Evolutionary conservation across 768 basidiomycete genomes (phyloP).

Genomic region (Omphalotus guepiniiformis): DNA sequence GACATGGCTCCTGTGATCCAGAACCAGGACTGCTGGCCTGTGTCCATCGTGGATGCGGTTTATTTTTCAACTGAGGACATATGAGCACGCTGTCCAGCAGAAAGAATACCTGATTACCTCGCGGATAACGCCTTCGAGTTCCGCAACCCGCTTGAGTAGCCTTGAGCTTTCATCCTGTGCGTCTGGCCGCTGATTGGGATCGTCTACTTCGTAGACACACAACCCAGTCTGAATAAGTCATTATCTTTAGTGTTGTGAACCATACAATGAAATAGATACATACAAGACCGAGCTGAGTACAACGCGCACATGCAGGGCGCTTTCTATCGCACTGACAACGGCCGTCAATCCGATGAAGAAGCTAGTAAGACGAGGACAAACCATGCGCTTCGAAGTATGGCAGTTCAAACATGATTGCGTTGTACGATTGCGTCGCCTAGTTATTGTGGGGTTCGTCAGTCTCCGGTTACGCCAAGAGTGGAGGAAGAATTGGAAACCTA

Average conservation of each 20-base stretch:
- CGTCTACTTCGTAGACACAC: conserved; percentile 83
- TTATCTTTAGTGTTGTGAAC: neutral
- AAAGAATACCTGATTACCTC: conserved; percentile 40
- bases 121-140: conserved; percentile 81
- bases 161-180: conserved; percentile 59
- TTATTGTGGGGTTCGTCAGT: conserved; percentile 7
- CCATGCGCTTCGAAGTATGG: conserved; percentile 73
- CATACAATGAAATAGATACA: conserved; percentile 10
- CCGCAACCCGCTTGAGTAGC: conserved; percentile 71
- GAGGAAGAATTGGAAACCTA: neutral
- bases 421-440: conserved; percentile 61
- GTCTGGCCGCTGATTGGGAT: conserved; percentile 54
- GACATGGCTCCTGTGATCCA: too few species aligned
- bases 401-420: conserved; percentile 74
- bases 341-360: neutral
- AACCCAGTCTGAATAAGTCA: conserved; percentile 57
- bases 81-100: neutral
- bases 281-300: conserved; percentile 48
- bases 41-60: conserved; percentile 65
- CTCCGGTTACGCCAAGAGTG: neutral
- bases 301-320: conserved; percentile 46
- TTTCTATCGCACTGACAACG: conserved; percentile 40
- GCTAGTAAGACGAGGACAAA: conserved; percentile 23
- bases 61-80: conserved; percentile 56
- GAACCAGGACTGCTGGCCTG: too few species aligned